Base-by-base conservation (phyloP, 495 filamentous ascomycete species). In the Hypoxylon crocopeplum region DNA sequence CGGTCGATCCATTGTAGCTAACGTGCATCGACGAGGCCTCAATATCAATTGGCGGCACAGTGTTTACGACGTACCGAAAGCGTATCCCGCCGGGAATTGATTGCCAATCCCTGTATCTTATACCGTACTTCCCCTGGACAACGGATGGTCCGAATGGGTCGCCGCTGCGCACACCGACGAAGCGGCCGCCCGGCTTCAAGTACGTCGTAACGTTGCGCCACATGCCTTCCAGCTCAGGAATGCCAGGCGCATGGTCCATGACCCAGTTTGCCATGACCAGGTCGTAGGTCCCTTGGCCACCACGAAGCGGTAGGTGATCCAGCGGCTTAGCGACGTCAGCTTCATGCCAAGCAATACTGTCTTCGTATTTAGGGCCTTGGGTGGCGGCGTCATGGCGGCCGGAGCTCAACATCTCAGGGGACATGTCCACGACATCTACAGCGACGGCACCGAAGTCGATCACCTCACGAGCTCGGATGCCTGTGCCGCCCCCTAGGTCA, bases 401-500 rank as follows among this genome's bases (percentile, higher is more conserved):
- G 13, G 13, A 4, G n/a, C 22, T 19, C 44, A 73, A 39, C 72
- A 73, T 73, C 22, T 53, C 65, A 4, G 29, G 42, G 0, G 72
- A 72, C 12, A 72, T 44, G 51, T 75, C 72, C 12, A 75, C 56
- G 8, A 73, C 46, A 29, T 75, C 69, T 2, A 75, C 69, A 1
- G 42, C 7, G 11, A 25, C 42, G 3, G 70, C 72, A 5, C 70
- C 72, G 3, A 25, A 34, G 3, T 65, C 54, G 44, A 73, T 2
- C 4, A 63, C 70, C 7, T 42, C 15, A 2, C 68, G 64, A 0
- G 70, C 69, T 48, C 70, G 69, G 0, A 69, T n/a, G 27, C 73
- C 72, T 19, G 48, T 72, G 54, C 71, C 73, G 34, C 72, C 72
- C 16, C 69, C 73, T 2, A 76, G 69, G 41, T 76, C 73, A 13